phyloP scores from a whole-genome alignment of 306 rosid genomes.

The Fagus crenata region DNA sequence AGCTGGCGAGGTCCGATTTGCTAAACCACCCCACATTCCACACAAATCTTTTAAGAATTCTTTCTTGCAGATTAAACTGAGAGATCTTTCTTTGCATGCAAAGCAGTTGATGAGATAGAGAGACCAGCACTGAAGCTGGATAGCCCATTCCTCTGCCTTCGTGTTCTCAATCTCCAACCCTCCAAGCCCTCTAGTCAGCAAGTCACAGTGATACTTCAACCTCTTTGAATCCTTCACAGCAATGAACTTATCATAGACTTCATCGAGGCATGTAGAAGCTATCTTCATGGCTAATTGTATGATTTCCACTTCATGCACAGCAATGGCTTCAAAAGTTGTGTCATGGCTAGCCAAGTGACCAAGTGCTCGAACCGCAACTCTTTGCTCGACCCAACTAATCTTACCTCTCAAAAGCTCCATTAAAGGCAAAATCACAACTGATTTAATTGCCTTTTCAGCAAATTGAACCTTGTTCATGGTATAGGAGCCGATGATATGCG shows the following conservation, averaged over 20 bases:
- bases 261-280: slow-evolving; percentile 42
- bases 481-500: slow-evolving; percentile 70
- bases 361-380: slow-evolving; percentile 69
- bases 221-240: slow-evolving; percentile 39
- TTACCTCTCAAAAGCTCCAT: slow-evolving; percentile 59
- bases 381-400: slow-evolving; percentile 70
- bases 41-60: slow-evolving; percentile 43
- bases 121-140: slow-evolving; percentile 69
- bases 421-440: slow-evolving; percentile 50
- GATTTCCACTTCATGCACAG: slow-evolving; percentile 41
- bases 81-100: slow-evolving; percentile 51
- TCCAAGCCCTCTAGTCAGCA: slow-evolving; percentile 64
- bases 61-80: slow-evolving; percentile 47
- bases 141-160: slow-evolving; percentile 75
- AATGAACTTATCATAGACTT: slow-evolving; percentile 47
- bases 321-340: slow-evolving; percentile 43
- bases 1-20: slow-evolving; percentile 45
- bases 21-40: slow-evolving; percentile 63
- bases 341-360: slow-evolving; percentile 62
- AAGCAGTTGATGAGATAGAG: slow-evolving; percentile 55
- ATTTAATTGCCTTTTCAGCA: slow-evolving; percentile 47
- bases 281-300: slow-evolving; percentile 44
- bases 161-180: slow-evolving; percentile 51
- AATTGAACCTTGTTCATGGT: slow-evolving; percentile 52
- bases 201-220: slow-evolving; percentile 53